Base-by-base conservation (phyloP, 2,329 filamentous ascomycete species). In the Fusarium longipes region DNA sequence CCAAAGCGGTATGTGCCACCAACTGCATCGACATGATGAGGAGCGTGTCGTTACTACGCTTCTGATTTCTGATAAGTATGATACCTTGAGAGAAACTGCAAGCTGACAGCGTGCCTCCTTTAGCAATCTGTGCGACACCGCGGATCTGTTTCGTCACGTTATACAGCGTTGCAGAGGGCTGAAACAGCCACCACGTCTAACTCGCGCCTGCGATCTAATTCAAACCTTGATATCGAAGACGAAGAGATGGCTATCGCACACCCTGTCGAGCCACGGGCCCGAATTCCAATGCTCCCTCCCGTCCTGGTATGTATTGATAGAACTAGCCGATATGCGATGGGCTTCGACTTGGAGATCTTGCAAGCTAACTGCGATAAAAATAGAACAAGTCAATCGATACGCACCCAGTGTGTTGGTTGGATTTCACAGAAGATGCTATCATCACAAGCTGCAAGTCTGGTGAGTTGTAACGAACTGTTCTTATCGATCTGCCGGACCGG, bases 391-490 rank as follows among this genome's bases (percentile, higher is more conserved):
- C 86, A 14, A 88, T 97, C 33, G 93, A 97, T 77, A 88, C 90
- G 63, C 93, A 98, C 78, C 93, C 94, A 52, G 83, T 97, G 43
- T 92, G 89, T 77, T 97, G 94, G 91, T 80, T 99, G 36, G 92
- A 90, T n/a, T 99, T 99, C 73, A 94, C 95, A 54, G 91, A 97
- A 76, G 90, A 97, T 73, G 91, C 91, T 66, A 97, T 99, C 70
- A 89, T 98, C 74, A 97, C 93, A 33, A 93, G 93, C 70, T 97
- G 93, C 80, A 91, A 93, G 76, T 92, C 90, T 80, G 95, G 95
- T 96, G 82, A 78, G 90, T 83, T 51, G 44, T 22, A 44, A 35
- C n/a, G 30, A 48, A 11, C 14, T 24, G 54, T 33, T 18, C 42
- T 44, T 49, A 49, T 58, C 30, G 51, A 51, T 62, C 45, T 54